Evolutionary conservation across 176 grass and related monocot species (phyloP).

Genomic region (Pontederia paniculata): DNA sequence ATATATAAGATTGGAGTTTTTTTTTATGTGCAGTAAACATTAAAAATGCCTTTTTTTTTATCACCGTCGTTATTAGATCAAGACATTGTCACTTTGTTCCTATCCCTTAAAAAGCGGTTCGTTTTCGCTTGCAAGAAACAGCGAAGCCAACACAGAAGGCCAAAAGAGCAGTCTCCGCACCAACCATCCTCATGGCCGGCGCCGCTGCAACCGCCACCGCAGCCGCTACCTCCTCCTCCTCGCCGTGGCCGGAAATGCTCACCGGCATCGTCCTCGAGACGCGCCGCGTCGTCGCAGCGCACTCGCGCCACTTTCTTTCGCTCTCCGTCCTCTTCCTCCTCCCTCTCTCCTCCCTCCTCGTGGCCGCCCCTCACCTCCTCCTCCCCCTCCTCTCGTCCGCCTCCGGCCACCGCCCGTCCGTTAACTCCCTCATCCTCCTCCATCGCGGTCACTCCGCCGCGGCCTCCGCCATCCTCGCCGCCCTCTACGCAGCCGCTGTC

Average conservation of each 20-base stretch:
- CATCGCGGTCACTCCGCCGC: background rate
- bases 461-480: background rate
- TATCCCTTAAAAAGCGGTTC: too few species aligned
- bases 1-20: too few species aligned
- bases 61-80: too few species aligned
- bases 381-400: background rate
- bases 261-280: constrained; percentile 9
- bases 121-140: too few species aligned
- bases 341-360: background rate
- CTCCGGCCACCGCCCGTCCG: background rate
- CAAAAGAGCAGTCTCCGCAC: too few species aligned
- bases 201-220: too few species aligned
- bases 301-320: constrained; percentile 23
- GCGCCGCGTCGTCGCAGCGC: constrained; percentile 24
- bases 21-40: too few species aligned
- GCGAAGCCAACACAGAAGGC: too few species aligned
- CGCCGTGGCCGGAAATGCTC: constrained; percentile 16
- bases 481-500: constrained; percentile 3
- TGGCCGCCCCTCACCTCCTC: background rate
- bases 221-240: background rate
- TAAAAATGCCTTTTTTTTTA: too few species aligned
- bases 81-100: too few species aligned
- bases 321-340: constrained; percentile 21
- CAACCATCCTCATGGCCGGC: background rate
- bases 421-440: background rate